Base-by-base conservation (phyloP, 805 yeast species). In the Helenozyma rhizophorensis region DNA sequence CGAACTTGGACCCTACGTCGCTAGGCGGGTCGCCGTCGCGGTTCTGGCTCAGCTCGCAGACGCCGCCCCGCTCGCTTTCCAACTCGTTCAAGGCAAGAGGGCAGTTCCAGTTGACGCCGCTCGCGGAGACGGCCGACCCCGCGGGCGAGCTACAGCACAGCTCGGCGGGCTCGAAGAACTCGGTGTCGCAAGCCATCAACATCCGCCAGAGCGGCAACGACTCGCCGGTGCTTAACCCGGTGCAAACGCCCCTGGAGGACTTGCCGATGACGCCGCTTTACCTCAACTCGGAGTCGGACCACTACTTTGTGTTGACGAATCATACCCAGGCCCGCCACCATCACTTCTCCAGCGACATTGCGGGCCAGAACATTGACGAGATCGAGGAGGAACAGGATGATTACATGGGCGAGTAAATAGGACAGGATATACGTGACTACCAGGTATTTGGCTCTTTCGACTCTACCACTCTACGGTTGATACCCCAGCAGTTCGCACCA, bases 11-110 rank as follows among this genome's bases (percentile, higher is more conserved):
- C 27, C 79, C 81, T 2, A 64, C 70, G 1, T 72, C 78, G 4
- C 30, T 74, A 11, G 70, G 72, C 2, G 77, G 75, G 5, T 72
- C 78, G 1, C 81, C 81, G 1, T 72, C 79, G 4, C 52, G 73
- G 30, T 73, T 75, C 40, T 69, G 74, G 66, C 53, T 76, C 27
- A 60, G 68, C n/a, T 64, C 72, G 14, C 70, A 69, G 32, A 72
- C 80, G 0, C 80, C 80, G 1, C 79, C 80, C 7, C 19, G 19
- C 7, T 17, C 19, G 19, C 8, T 17, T 5, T 17, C 19, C 7
- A 8, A 8, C 7, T 17, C 19, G 19, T 8, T 17, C 19, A 17
- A 17, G 19, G 8, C 7, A 5, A 17, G 19, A 8, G 19, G 19
- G 7, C 19, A 17, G 19, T 25, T 18, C 24, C 33, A 15, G 13